A percentile compares a stretch with the other conserved stretches of the same genome.
Evolutionary conservation across 768 basidiomycete genomes (phyloP).

Genomic region (Mycena rebaudengoi): DNA sequence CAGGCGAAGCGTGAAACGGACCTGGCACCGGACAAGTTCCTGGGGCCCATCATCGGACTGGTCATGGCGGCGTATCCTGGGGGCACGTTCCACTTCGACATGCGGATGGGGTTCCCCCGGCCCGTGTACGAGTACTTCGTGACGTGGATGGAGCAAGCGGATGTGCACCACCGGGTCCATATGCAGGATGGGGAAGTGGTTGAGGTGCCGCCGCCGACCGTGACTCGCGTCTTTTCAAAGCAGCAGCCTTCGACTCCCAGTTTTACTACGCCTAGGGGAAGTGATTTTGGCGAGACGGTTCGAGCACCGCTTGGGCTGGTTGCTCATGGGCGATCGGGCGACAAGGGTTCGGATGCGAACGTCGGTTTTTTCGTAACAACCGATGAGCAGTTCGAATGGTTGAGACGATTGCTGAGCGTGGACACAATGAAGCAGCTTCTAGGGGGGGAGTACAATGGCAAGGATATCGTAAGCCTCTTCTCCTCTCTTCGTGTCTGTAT

Average conservation of each 20-base stretch:
- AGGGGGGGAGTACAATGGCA: conserved; percentile 24
- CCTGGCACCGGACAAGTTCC: conserved; percentile 12
- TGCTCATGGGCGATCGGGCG: conserved; percentile 24
- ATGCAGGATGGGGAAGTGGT: conserved; percentile 13
- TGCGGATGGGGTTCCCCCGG: conserved; percentile 12
- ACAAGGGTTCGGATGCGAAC: conserved; percentile 27
- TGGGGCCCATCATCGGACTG: conserved; percentile 21
- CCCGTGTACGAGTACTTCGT: conserved; percentile 26
- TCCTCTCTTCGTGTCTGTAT: not conserved
- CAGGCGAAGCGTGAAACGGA: conserved; percentile 11
- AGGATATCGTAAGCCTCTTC: conserved; percentile 14
- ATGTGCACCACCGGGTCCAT: conserved; percentile 21
- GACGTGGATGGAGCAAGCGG: conserved; percentile 14
- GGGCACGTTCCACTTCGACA: conserved; percentile 23
- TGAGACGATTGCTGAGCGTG: conserved; percentile 14
- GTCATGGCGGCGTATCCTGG: conserved; percentile 27
- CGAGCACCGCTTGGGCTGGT: conserved; percentile 24
- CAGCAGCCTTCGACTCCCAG: conserved; percentile 23
- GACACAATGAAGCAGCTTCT: conserved; percentile 19
- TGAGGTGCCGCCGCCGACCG: conserved; percentile 21
- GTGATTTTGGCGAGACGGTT: conserved; percentile 17
- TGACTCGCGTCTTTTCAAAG: conserved; percentile 8
- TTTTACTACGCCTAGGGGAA: not conserved
- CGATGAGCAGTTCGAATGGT: conserved; percentile 20
- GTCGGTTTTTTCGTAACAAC: conserved; percentile 22